Conservation (phyloP, 1,139 yeast genomes). For the Pichia sp. region DNA sequence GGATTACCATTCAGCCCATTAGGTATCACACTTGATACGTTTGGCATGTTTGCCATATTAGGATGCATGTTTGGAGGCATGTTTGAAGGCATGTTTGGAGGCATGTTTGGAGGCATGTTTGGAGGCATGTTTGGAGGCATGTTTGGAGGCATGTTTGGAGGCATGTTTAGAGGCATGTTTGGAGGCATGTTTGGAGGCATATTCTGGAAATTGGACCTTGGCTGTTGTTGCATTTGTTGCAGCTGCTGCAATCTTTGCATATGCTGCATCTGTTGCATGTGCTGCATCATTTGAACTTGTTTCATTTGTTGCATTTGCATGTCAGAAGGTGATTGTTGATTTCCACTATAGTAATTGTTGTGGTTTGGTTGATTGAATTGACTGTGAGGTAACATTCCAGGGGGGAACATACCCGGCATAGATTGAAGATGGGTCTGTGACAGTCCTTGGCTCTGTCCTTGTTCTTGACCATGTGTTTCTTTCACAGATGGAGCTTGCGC, state of each 20-base stretch:
- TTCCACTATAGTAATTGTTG: no score
- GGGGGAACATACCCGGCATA: not conserved
- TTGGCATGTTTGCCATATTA: not conserved
- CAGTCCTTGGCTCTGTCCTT: not conserved
- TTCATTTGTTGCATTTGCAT: constrained; percentile 2
- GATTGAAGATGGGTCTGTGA: not conserved
- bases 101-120: not conserved
- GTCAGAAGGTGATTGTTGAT: not conserved
- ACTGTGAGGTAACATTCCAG: not conserved
- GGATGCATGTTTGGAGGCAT: not conserved
- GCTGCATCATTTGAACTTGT: constrained; percentile 6
- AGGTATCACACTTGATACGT: not conserved
- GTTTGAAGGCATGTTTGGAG: not conserved
- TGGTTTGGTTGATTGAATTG: not conserved
- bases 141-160: not conserved
- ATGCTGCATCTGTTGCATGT: constrained; percentile 9
- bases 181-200: not conserved
- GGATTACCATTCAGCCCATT: not conserved
- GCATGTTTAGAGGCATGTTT: constrained; percentile 5
- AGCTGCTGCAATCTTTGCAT: constrained; percentile 9
- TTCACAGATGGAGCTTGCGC: no score
- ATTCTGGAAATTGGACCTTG: not conserved
- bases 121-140: not conserved
- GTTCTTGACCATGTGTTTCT: not conserved
- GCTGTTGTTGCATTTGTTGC: not conserved